Conservation (phyloP, 2,329 filamentous ascomycete species). For the Davidsoniella eucalypti region DNA sequence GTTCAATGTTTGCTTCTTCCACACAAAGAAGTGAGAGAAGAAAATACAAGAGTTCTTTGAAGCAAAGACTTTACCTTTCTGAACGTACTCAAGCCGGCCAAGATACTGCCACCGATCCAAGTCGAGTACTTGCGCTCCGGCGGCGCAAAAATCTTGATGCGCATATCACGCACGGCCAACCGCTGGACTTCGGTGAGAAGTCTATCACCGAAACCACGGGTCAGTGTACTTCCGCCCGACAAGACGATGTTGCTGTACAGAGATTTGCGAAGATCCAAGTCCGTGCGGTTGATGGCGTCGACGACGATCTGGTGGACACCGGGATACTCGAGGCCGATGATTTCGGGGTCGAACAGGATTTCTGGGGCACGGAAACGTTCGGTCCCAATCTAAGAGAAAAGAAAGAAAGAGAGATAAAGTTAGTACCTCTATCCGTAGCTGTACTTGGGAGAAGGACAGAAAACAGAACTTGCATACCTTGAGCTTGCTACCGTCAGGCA, state of each 20-base stretch:
- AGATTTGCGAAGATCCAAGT: constrained; percentile 86
- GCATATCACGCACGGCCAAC: constrained; percentile 95
- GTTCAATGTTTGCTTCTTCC: background rate
- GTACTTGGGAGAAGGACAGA: background rate
- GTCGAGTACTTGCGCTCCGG: constrained; percentile 97
- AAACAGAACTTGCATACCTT: constrained; percentile 38
- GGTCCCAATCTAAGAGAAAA: constrained; percentile 50
- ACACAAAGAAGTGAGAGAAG: constrained; percentile 5
- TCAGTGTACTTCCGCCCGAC: constrained; percentile 87
- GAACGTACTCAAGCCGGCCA: constrained; percentile 93
- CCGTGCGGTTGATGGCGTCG: constrained; percentile 85
- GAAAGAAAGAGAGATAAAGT: constrained; percentile 13
- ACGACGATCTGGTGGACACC: constrained; percentile 97
- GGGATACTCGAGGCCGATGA: constrained; percentile 92
- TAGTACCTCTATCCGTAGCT: background rate
- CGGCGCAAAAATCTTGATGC: constrained; percentile 97
- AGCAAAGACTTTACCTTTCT: constrained; percentile 52
- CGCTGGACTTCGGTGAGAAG: constrained; percentile 82
- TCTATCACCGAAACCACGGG: constrained; percentile 90
- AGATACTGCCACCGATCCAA: constrained; percentile 96
- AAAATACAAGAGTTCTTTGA: constrained; percentile 17
- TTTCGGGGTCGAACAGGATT: constrained; percentile 92
- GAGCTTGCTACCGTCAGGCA: constrained; percentile 87
- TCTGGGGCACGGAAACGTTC: constrained; percentile 93
- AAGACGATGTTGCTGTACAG: constrained; percentile 95